Percentiles rank a stretch among this genome's conserved stretches.
Evolutionary conservation across 2,329 filamentous ascomycete species (phyloP).

Genomic region (Cladophialophora exuberans): DNA sequence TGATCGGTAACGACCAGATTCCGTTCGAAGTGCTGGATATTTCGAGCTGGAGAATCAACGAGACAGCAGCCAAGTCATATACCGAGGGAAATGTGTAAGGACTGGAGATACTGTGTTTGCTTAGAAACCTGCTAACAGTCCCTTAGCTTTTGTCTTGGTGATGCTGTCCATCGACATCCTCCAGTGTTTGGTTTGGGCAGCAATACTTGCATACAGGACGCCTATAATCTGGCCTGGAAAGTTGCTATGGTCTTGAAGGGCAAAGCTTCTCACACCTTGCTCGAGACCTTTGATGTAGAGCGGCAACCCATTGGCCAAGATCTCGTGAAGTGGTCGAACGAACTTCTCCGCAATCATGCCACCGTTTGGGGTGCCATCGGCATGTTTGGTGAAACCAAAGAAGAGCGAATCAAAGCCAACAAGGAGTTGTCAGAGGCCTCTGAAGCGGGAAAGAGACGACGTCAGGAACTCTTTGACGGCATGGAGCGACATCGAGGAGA

Average conservation of each 20-base stretch:
- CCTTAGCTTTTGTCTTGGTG: conserved; percentile 39
- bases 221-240: conserved; percentile 44
- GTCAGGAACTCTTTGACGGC: conserved; percentile 45
- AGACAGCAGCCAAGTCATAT: conserved; percentile 62
- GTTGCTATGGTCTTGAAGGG: conserved; percentile 39
- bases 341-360: conserved; percentile 57
- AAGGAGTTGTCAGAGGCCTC: conserved; percentile 46
- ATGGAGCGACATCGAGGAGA: conserved; percentile 52
- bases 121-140: conserved; percentile 58
- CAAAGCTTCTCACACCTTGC: conserved; percentile 33
- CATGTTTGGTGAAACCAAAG: conserved; percentile 42
- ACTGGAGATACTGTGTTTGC: conserved; percentile 56
- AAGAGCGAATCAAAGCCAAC: conserved; percentile 42
- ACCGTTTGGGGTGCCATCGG: conserved; percentile 52
- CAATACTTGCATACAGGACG: conserved; percentile 44
- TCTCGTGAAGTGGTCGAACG: conserved; percentile 62
- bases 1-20: conserved; percentile 59
- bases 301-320: conserved; percentile 38
- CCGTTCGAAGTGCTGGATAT: conserved; percentile 55
- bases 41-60: conserved; percentile 63
- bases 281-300: conserved; percentile 40
- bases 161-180: conserved; percentile 42
- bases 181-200: conserved; percentile 41
- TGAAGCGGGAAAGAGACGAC: conserved; percentile 42
- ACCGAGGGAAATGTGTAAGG: conserved; percentile 47